phyloP scores from a whole-genome alignment of 2,329 filamentous ascomycete species.

The Nemania sp. region DNA sequence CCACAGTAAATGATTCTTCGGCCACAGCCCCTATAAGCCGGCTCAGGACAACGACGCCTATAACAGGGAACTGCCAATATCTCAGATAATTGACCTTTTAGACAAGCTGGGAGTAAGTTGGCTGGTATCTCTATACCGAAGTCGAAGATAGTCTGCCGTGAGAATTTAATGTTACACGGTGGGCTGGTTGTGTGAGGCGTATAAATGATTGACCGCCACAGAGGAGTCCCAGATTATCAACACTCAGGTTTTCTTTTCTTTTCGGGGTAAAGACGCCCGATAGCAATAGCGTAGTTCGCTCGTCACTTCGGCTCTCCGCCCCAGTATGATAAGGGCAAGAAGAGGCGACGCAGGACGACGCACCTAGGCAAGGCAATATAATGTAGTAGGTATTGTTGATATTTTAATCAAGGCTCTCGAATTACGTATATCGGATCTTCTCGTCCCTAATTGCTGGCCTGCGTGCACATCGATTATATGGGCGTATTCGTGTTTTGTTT shows the following conservation, averaged over 20 bases:
- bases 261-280: constrained; percentile 40
- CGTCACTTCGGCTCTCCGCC: constrained; percentile 1
- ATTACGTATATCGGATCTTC: constrained; percentile 16
- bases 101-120: constrained; percentile 10
- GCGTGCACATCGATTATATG: constrained; percentile 24
- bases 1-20: constrained; percentile 13
- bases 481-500: constrained; percentile 34
- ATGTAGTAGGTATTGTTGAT: constrained; percentile 14
- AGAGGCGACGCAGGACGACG: constrained; percentile 16
- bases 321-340: constrained; percentile 1
- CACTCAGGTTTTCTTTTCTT: constrained; percentile 38
- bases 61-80: constrained; percentile 9
- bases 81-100: constrained; percentile 9
- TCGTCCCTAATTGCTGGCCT: constrained; percentile 21
- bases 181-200: constrained; percentile 21
- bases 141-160: constrained; percentile 8
- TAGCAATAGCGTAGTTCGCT: constrained; percentile 6
- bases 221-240: constrained; percentile 7
- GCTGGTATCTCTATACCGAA: constrained; percentile 7
- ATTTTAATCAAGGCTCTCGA: constrained; percentile 29
- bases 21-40: constrained; percentile 4
- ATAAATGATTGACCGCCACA: constrained; percentile 25
- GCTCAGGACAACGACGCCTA: constrained; percentile 8
- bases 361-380: constrained; percentile 21
- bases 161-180: constrained; percentile 26